A percentile compares a stretch with the other conserved stretches of the same genome.
These are phyloP conservation scores for Colletotrichum sp. DNA, from an alignment of 2,329 filamentous ascomycete species.

Conservation along the genomic window DNA sequence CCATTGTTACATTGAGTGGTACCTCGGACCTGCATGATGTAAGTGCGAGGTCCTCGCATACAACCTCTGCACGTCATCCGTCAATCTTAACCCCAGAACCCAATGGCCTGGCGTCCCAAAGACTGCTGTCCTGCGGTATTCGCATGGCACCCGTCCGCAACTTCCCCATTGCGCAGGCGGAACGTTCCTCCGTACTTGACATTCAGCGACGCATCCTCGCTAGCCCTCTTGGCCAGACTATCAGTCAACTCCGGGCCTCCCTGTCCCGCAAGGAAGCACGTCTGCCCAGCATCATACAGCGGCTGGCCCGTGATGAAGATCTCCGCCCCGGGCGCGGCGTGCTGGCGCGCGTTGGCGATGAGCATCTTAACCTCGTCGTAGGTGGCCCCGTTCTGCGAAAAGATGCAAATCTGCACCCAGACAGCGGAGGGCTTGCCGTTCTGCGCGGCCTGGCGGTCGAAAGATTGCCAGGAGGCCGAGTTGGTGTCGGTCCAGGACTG, in stretches of 20 bases:
- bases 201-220: not conserved
- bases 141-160: not conserved
- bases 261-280: not conserved
- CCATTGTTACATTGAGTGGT: not conserved
- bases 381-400: not conserved
- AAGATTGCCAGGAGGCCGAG: not conserved
- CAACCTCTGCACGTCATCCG: not conserved
- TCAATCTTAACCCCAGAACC: not conserved
- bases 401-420: not conserved
- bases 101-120: not conserved
- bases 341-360: not conserved
- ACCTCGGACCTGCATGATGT: not conserved
- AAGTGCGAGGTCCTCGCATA: not conserved
- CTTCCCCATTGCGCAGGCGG: not conserved
- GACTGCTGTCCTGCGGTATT: not conserved
- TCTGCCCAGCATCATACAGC: not conserved
- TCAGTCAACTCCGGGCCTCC: not conserved
- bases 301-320: not conserved
- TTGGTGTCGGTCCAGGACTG: not conserved
- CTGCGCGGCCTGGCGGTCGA: not conserved
- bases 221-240: not conserved
- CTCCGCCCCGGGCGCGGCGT: not conserved
- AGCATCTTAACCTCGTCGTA: not conserved
- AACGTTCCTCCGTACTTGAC: not conserved
- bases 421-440: not conserved